A percentile compares a stretch with the other conserved stretches of the same genome.
Evolutionary conservation across 2,329 filamentous ascomycete genomes (phyloP).

Genomic region (Botrytis aclada): DNA sequence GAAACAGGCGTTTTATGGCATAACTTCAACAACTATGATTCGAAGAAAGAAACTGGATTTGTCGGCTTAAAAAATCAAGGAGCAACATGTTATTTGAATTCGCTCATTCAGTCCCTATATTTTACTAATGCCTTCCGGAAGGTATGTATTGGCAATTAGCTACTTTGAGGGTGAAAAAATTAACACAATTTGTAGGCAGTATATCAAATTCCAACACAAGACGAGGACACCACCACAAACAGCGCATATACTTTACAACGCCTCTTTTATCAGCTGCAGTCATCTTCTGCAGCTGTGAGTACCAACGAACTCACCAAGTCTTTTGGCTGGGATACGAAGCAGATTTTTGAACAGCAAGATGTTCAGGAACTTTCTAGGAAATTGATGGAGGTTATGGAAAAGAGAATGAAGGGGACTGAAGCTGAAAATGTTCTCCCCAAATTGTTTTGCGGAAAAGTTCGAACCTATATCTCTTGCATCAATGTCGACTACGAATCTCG

Average conservation of each 20-base stretch:
- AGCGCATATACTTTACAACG: conserved; percentile 92
- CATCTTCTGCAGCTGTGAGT: conserved; percentile 75
- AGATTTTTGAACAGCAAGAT: conserved; percentile 98
- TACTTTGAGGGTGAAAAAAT: conserved; percentile 19
- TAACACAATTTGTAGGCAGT: conserved; percentile 60
- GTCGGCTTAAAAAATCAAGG: conserved; percentile 96
- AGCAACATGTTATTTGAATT: conserved; percentile 86
- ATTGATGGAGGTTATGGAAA: conserved; percentile 94
- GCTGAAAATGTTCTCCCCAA: conserved; percentile 84
- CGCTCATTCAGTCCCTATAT: conserved; percentile 77
- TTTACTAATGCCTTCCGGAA: conserved; percentile 93
- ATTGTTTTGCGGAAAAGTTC: conserved; percentile 96
- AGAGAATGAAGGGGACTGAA: conserved; percentile 95
- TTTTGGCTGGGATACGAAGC: conserved; percentile 96
- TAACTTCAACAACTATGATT: conserved; percentile 92
- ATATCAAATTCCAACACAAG: conserved; percentile 91
- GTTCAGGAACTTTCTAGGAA: conserved; percentile 96
- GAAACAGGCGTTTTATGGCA: conserved; percentile 89
- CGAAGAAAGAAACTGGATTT: conserved; percentile 98
- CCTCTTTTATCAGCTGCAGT: conserved; percentile 92
- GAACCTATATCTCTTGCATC: conserved; percentile 98
- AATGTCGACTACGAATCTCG: conserved; percentile 98
- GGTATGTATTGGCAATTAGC: conserved; percentile 45
- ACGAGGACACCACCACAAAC: conserved; percentile 76
- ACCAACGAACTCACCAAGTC: conserved; percentile 94